Evolutionary conservation across 208 protist species (phyloP).

Genomic region (Leishmania arabica): DNA sequence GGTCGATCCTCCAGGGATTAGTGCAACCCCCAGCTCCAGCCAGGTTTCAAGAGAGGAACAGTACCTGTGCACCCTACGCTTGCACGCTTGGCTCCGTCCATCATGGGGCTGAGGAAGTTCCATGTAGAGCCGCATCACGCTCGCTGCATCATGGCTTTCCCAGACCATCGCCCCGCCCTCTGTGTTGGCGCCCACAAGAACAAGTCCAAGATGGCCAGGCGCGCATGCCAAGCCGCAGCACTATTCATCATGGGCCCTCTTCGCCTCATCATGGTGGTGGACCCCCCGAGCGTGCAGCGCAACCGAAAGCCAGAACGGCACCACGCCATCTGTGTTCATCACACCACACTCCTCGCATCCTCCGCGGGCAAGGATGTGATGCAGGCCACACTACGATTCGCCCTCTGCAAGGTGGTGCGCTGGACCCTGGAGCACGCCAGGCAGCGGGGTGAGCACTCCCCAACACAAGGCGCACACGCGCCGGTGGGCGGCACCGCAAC

Average conservation of each 20-base stretch:
- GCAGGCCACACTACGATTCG: not conserved
- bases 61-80: not conserved
- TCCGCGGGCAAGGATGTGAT: not conserved
- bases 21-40: not conserved
- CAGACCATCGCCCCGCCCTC: not conserved
- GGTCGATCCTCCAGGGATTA: not conserved
- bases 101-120: not conserved
- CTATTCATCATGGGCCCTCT: not conserved
- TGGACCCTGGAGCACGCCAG: not conserved
- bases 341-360: not conserved
- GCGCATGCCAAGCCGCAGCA: not conserved
- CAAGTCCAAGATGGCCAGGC: not conserved
- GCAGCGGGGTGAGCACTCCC: not conserved
- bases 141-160: not conserved
- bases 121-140: not conserved
- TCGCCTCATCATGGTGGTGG: not conserved
- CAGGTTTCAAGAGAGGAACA: not conserved
- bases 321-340: not conserved
- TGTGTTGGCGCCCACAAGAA: not conserved
- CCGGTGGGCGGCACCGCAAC: not conserved
- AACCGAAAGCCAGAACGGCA: no score
- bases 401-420: not conserved
- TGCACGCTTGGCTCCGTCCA: not conserved
- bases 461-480: not conserved
- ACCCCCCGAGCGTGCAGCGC: not conserved